A percentile compares a stretch with the other conserved stretches of the same genome.
phyloP scores from a whole-genome alignment of 306 rosid genomes.

The Hylodesmum podocarpum region DNA sequence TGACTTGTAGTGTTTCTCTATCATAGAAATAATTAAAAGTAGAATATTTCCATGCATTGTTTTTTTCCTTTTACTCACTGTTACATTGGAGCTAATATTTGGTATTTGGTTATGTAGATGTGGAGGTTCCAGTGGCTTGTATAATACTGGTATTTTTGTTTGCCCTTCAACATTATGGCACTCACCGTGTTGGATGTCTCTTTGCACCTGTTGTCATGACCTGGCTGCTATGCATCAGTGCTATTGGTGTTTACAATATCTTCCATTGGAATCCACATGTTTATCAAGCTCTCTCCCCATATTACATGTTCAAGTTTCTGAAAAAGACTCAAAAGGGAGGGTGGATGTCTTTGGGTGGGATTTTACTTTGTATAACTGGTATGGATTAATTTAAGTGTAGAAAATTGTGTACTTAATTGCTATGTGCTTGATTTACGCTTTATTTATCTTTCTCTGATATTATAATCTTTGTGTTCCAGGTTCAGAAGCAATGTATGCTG shows the following conservation, averaged over 20 bases:
- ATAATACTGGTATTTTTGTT: conserved; percentile 72
- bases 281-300: conserved; percentile 88
- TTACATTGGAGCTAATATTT: not conserved
- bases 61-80: not conserved
- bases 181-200: conserved; percentile 79
- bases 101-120: conserved; percentile 65
- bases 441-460: conserved; percentile 33
- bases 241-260: conserved; percentile 83
- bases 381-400: conserved; percentile 25
- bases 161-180: conserved; percentile 92
- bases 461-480: conserved; percentile 49
- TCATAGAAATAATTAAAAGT: not conserved
- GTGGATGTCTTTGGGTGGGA: conserved; percentile 97
- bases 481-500: conserved; percentile 98
- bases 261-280: conserved; percentile 87
- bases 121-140: conserved; percentile 92
- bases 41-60: not conserved
- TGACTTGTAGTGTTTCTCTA: not conserved
- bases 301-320: conserved; percentile 87
- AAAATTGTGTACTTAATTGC: conserved; percentile 15
- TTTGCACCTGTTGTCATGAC: conserved; percentile 89
- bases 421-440: not conserved
- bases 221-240: conserved; percentile 91
- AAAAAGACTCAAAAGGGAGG: conserved; percentile 81
- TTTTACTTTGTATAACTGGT: conserved; percentile 90